Evolutionary conservation across 768 basidiomycete genomes (phyloP).

Genomic region (Tricholoma terreum): DNA sequence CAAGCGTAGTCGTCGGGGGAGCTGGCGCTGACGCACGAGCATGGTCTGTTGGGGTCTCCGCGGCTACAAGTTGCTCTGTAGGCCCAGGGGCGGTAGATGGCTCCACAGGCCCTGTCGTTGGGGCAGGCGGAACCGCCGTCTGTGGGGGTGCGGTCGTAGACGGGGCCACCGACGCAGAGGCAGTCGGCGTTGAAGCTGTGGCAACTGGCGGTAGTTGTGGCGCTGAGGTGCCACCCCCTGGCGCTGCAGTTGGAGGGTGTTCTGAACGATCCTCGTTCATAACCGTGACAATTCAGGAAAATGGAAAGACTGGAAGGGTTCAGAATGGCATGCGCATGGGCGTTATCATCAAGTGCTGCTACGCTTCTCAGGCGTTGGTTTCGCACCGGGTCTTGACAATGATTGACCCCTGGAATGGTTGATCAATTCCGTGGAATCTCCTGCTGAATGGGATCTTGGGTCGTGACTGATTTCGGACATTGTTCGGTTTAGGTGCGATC

Average conservation of each 20-base stretch:
- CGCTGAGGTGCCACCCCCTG: background rate
- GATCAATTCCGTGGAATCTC: too few relatives aligned
- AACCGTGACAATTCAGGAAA: background rate
- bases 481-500: too few relatives aligned
- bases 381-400: background rate
- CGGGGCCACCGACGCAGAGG: background rate
- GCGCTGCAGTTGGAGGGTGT: background rate
- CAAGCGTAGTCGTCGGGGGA: background rate
- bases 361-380: slow-evolving; percentile 9
- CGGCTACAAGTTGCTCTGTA: background rate
- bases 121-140: too few relatives aligned
- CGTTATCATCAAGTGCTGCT: background rate
- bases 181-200: background rate
- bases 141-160: too few relatives aligned
- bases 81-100: background rate
- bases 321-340: background rate
- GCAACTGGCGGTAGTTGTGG: background rate
- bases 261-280: slow-evolving; percentile 11
- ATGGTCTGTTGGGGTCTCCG: background rate
- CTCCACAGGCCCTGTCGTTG: background rate
- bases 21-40: background rate
- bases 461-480: too few relatives aligned
- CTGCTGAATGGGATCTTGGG: background rate
- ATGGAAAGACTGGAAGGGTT: background rate
- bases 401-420: too few relatives aligned